phyloP scores from a whole-genome alignment of 2,329 filamentous ascomycete genomes.

The Phialocephala sp. region DNA sequence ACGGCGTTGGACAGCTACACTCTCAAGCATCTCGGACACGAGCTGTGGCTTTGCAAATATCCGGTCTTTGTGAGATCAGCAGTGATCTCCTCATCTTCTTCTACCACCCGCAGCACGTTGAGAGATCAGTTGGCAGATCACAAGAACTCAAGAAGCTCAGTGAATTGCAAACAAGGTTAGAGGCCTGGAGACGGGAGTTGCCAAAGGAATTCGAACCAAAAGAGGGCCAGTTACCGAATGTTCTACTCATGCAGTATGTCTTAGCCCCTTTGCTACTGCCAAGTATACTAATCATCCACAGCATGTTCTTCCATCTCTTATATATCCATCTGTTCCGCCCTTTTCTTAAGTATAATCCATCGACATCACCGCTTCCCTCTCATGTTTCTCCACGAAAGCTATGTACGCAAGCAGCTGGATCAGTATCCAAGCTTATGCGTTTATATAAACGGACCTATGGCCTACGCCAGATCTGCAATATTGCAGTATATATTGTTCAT shows the following conservation, averaged over 20 bases:
- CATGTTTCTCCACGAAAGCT: constrained; percentile 91
- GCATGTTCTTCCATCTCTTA: constrained; percentile 96
- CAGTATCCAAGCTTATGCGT: constrained; percentile 92
- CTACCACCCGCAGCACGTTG: constrained; percentile 79
- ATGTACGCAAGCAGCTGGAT: constrained; percentile 86
- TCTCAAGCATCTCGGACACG: constrained; percentile 84
- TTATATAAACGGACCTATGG: constrained; percentile 93
- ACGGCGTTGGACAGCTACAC: constrained; percentile 73
- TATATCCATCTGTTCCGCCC: constrained; percentile 96
- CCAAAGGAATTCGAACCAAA: constrained; percentile 87
- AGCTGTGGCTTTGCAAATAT: constrained; percentile 81
- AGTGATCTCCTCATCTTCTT: constrained; percentile 89
- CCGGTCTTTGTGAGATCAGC: constrained; percentile 88
- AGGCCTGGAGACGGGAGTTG: constrained; percentile 85
- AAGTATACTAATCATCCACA: constrained; percentile 45
- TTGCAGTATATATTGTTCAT: constrained; percentile 94
- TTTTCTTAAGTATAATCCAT: constrained; percentile 87
- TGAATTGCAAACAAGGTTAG: constrained; percentile 86
- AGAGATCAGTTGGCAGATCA: constrained; percentile 72
- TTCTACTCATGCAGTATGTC: constrained; percentile 82
- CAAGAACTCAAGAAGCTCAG: constrained; percentile 90
- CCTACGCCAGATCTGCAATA: constrained; percentile 91
- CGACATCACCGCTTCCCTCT: constrained; percentile 79
- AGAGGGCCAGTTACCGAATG: constrained; percentile 86
- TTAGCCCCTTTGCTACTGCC: neutral